phyloP scores from a whole-genome alignment of 805 yeast genomes.

The Starmerella powellii region DNA sequence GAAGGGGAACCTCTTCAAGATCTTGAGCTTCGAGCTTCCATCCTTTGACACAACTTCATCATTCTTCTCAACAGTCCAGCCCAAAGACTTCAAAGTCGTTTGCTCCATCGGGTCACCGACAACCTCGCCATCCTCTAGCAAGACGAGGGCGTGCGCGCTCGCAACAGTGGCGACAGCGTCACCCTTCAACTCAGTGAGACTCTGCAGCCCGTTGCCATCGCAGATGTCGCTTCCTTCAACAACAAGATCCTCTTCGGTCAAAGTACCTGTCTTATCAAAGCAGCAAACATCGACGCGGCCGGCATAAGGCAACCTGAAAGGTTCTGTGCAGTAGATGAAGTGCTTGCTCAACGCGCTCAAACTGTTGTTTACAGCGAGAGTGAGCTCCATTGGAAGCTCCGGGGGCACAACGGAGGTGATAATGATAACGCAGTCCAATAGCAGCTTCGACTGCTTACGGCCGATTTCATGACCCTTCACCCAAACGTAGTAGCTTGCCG shows the following conservation, averaged over 20 bases:
- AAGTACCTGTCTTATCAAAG: conserved; percentile 95
- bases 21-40: conserved; percentile 41
- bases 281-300: conserved; percentile 98
- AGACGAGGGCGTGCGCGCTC: conserved; percentile 91
- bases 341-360: conserved; percentile 75
- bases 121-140: conserved; percentile 88
- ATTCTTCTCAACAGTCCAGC: conserved; percentile 71
- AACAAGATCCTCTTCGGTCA: conserved; percentile 90
- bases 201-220: conserved; percentile 39
- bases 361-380: conserved; percentile 94
- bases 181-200: conserved; percentile 31
- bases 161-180: conserved; percentile 67
- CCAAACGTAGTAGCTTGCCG: conserved; percentile 98
- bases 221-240: conserved; percentile 95
- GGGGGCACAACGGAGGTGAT: conserved; percentile 98
- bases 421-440: conserved; percentile 89
- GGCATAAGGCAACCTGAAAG: conserved; percentile 93
- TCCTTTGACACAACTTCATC: conserved; percentile 49
- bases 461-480: conserved; percentile 93
- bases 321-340: conserved; percentile 93
- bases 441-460: conserved; percentile 83
- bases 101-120: conserved; percentile 99
- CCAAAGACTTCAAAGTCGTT: conserved; percentile 78
- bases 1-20: conserved; percentile 90
- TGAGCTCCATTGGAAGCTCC: conserved; percentile 96